Evolutionary conservation across 1,284 basidiomycete species (phyloP).

Genomic region (Vanrija humicola): DNA sequence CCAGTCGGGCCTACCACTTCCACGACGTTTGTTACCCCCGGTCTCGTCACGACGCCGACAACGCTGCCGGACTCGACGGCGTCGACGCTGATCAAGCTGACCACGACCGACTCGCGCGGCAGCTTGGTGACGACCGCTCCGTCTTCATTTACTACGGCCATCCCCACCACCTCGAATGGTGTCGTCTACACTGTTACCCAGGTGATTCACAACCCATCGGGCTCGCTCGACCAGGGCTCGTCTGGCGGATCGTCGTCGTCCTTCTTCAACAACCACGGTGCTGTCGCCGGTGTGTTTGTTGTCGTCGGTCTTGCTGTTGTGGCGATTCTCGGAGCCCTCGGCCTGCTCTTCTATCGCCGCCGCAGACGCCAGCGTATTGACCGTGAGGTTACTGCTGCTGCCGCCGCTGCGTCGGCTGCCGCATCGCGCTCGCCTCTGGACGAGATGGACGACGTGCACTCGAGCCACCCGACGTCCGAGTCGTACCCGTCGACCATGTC

Average conservation of each 20-base stretch:
- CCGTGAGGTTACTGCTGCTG: conserved; percentile 50
- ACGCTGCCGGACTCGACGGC: conserved; percentile 2
- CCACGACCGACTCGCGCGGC: conserved; percentile 39
- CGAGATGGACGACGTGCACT: conserved; percentile 43
- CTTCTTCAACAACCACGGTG: conserved; percentile 48
- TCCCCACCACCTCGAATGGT: conserved; percentile 40
- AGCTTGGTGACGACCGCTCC: conserved; percentile 35
- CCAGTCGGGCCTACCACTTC: too few species aligned
- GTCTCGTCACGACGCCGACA: too few species aligned
- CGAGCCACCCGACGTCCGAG: conserved; percentile 31
- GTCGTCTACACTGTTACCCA: conserved; percentile 45
- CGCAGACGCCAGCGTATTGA: conserved; percentile 47
- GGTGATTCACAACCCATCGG: conserved; percentile 43
- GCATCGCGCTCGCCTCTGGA: conserved; percentile 46
- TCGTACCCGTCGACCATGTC: conserved; percentile 44
- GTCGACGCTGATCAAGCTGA: conserved; percentile 26
- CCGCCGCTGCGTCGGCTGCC: conserved; percentile 42
- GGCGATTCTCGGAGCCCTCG: conserved; percentile 44
- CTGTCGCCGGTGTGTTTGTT: conserved; percentile 50
- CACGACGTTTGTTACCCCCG: too few species aligned
- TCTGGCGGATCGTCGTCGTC: conserved; percentile 26
- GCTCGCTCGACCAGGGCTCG: conserved; percentile 37
- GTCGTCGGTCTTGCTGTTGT: conserved; percentile 50
- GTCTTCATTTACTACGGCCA: conserved; percentile 33
- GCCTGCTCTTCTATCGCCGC: conserved; percentile 45